Conservation (phyloP, 805 yeast species). For the Lipomyces kockii region DNA sequence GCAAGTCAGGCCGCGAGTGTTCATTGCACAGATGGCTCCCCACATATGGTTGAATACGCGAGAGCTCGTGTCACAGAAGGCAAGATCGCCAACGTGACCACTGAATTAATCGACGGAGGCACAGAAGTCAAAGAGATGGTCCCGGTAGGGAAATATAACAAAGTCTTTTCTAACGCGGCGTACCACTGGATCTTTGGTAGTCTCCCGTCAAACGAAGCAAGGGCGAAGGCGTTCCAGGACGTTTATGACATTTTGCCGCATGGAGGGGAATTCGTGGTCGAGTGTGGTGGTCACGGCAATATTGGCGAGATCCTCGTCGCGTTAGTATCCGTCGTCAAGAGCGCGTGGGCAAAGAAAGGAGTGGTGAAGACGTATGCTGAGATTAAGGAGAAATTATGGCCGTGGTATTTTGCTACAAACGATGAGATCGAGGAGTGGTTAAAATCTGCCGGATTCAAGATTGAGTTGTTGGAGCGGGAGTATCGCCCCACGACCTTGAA, state of each 20-base stretch:
- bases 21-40: conserved; percentile 34
- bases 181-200: conserved; percentile 39
- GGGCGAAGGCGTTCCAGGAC: conserved; percentile 31
- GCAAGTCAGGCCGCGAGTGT: conserved; percentile 24
- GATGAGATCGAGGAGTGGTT: conserved; percentile 24
- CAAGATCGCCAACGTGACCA: conserved; percentile 16
- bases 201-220: conserved; percentile 11
- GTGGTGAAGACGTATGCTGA: conserved; percentile 12
- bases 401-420: conserved; percentile 39
- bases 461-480: conserved; percentile 36
- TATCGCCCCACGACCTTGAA: conserved; percentile 37
- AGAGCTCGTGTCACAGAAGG: conserved; percentile 7
- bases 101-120: conserved; percentile 29
- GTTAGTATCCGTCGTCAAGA: conserved; percentile 24
- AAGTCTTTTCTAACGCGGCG: conserved; percentile 41
- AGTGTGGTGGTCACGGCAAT: conserved; percentile 40
- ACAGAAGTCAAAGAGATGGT: conserved; percentile 4
- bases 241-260: conserved; percentile 32
- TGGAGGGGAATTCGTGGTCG: conserved; percentile 39
- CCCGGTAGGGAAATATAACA: conserved; percentile 30
- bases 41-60: conserved; percentile 25
- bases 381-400: conserved; percentile 23
- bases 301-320: conserved; percentile 40
- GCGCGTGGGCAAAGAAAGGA: conserved; percentile 16
- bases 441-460: conserved; percentile 36